These are phyloP conservation scores for Myriosclerotinia curreyana DNA, from an alignment of 2,329 filamentous ascomycete genomes.

Conservation along the genomic window DNA sequence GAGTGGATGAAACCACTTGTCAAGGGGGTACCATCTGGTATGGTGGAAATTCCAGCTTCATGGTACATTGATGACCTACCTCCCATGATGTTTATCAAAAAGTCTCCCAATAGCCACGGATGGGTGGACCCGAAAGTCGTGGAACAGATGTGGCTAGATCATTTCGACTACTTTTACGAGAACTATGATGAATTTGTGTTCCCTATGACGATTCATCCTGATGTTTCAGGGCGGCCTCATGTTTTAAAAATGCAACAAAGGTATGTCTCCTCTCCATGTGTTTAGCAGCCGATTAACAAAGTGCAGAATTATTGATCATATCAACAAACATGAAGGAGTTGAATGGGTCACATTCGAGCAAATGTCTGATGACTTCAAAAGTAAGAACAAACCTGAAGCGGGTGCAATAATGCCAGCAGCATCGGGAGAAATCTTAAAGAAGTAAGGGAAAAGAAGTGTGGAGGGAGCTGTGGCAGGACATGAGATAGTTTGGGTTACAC, in stretches of 20 bases:
- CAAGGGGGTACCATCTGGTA: constrained; percentile 56
- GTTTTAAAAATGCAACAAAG: constrained; percentile 71
- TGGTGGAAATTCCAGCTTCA: constrained; percentile 63
- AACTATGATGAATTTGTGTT: constrained; percentile 77
- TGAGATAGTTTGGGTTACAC: not conserved
- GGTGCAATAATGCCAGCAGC: constrained; percentile 61
- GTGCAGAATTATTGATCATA: constrained; percentile 63
- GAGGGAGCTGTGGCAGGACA: not conserved
- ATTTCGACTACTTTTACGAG: constrained; percentile 72
- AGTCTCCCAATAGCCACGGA: constrained; percentile 61
- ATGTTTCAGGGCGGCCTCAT: constrained; percentile 69
- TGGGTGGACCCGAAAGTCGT: constrained; percentile 53
- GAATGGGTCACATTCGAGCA: constrained; percentile 69
- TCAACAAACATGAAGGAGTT: constrained; percentile 59
- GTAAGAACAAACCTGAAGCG: constrained; percentile 54
- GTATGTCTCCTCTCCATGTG: constrained; percentile 39
- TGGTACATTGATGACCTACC: constrained; percentile 63
- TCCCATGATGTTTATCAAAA: constrained; percentile 72
- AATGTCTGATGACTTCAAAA: constrained; percentile 72
- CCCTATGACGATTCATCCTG: constrained; percentile 73
- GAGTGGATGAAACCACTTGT: constrained; percentile 66
- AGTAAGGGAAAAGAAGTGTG: not conserved
- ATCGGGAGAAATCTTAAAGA: constrained; percentile 48
- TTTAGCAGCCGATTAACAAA: not conserved
- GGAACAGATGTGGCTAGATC: constrained; percentile 43